Percentiles rank a stretch among this genome's conserved stretches.
Evolutionary conservation across 2,329 filamentous ascomycete genomes (phyloP).

Genomic region (Cordyceps cicadae): DNA sequence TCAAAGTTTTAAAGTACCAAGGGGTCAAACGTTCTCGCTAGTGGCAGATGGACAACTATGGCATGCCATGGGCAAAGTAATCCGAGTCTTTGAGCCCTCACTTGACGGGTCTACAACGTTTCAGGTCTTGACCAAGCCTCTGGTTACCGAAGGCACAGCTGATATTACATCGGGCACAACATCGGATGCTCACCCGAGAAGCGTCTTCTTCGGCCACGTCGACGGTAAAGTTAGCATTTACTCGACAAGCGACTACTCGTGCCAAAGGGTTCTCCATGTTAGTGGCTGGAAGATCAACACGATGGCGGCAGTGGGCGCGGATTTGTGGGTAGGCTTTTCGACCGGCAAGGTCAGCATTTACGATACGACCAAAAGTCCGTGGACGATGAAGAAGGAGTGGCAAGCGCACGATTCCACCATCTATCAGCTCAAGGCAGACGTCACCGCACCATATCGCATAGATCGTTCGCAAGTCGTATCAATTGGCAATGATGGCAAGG

Average conservation of each 20-base stretch:
- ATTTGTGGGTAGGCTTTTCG: constrained; percentile 90
- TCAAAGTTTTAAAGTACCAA: constrained; percentile 68
- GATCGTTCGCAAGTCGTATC: constrained; percentile 80
- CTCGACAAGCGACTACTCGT: constrained; percentile 66
- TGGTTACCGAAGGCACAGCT: constrained; percentile 65
- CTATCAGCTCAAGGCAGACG: constrained; percentile 67
- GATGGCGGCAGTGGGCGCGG: constrained; percentile 68
- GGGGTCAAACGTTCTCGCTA: constrained; percentile 80
- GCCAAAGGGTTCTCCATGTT: constrained; percentile 71
- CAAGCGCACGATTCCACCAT: constrained; percentile 80
- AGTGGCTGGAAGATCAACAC: constrained; percentile 94
- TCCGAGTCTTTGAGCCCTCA: constrained; percentile 74
- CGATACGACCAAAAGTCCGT: constrained; percentile 73
- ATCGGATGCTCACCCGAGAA: constrained; percentile 64
- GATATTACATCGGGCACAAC: constrained; percentile 81
- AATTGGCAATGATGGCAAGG: constrained; percentile 75
- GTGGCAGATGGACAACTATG: constrained; percentile 79
- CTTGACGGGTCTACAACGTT: constrained; percentile 60
- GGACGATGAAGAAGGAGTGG: constrained; percentile 92
- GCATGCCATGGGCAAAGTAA: constrained; percentile 79
- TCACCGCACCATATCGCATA: constrained; percentile 74
- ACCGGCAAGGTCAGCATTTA: constrained; percentile 92
- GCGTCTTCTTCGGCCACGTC: constrained; percentile 81
- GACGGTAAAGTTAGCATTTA: constrained; percentile 97
- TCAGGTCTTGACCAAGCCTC: constrained; percentile 63